phyloP scores from a whole-genome alignment of 1,284 basidiomycete species.

The Vanrija sp. region DNA sequence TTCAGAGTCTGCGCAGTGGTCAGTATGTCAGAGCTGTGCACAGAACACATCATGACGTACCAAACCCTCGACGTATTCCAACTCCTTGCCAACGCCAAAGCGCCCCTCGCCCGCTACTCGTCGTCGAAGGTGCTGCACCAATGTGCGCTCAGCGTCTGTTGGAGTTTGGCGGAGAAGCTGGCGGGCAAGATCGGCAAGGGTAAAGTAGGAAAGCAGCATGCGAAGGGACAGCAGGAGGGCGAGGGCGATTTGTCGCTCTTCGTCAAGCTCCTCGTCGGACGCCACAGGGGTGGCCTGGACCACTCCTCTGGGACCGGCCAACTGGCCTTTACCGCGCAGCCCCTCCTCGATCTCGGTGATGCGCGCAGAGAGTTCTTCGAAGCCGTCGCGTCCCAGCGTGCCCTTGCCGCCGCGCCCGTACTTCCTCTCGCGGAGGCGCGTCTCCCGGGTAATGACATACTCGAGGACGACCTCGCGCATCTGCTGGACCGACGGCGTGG shows the following conservation, averaged over 20 bases:
- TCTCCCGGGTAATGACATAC: constrained; percentile 39
- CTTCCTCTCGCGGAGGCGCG: constrained; percentile 37
- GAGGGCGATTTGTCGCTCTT: constrained; percentile 32
- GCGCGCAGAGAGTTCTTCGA: constrained; percentile 41
- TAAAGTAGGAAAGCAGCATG: constrained; percentile 47
- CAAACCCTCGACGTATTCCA: constrained; percentile 41
- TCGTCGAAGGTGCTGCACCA: constrained; percentile 44
- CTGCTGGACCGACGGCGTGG: constrained; percentile 36
- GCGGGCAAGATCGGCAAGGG: constrained; percentile 35
- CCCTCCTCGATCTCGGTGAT: constrained; percentile 41
- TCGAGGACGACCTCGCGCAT: constrained; percentile 47
- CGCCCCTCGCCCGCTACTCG: constrained; percentile 43
- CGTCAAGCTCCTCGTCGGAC: constrained; percentile 23
- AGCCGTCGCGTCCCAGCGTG: constrained; percentile 37
- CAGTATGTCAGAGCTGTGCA: not conserved
- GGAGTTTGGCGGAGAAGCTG: constrained; percentile 37
- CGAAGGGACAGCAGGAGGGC: constrained; percentile 42
- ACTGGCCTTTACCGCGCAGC: constrained; percentile 20
- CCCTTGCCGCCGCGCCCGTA: constrained; percentile 44
- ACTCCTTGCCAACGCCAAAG: constrained; percentile 40
- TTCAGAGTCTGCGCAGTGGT: constrained; percentile 21
- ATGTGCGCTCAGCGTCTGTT: constrained; percentile 40
- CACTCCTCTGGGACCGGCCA: not conserved
- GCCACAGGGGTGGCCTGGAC: not conserved
- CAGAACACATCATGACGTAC: constrained; percentile 19